Conservation (phyloP, 805 yeast genomes). For the Monosporozyma servazzii region DNA sequence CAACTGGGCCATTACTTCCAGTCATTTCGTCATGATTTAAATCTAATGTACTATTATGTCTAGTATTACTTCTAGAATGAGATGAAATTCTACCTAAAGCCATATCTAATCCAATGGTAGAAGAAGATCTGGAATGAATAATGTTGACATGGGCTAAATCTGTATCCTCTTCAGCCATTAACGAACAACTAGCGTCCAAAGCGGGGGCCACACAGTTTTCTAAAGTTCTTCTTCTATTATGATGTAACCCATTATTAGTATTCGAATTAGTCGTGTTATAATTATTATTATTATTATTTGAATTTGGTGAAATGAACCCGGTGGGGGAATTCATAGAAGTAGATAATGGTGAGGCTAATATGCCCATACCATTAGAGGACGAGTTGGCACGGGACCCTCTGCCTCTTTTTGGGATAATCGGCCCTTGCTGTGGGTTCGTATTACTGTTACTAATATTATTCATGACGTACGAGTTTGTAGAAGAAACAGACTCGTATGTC, state of each 20-base stretch:
- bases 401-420: not conserved
- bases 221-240: constrained; percentile 29
- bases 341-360: not conserved
- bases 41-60: constrained; percentile 1
- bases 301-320: not conserved
- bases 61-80: not conserved
- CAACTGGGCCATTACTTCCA: too few relatives aligned
- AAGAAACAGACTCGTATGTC: constrained; percentile 4
- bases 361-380: not conserved
- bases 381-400: constrained; percentile 1
- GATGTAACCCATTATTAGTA: constrained; percentile 12
- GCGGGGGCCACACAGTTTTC: constrained; percentile 77
- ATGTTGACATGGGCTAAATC: constrained; percentile 65
- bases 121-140: constrained; percentile 52
- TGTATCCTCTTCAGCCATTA: constrained; percentile 45
- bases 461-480: not conserved
- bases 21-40: not conserved
- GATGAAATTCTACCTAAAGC: constrained; percentile 27
- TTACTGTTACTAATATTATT: not conserved
- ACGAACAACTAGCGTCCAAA: constrained; percentile 64
- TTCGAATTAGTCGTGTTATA: not conserved
- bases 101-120: constrained; percentile 38
- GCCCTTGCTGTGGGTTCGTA: not conserved
- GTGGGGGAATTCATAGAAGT: not conserved
- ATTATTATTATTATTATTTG: not conserved